These are phyloP conservation scores for Ramaria sp. DNA, from an alignment of 768 basidiomycete genomes.

Conservation along the genomic window DNA sequence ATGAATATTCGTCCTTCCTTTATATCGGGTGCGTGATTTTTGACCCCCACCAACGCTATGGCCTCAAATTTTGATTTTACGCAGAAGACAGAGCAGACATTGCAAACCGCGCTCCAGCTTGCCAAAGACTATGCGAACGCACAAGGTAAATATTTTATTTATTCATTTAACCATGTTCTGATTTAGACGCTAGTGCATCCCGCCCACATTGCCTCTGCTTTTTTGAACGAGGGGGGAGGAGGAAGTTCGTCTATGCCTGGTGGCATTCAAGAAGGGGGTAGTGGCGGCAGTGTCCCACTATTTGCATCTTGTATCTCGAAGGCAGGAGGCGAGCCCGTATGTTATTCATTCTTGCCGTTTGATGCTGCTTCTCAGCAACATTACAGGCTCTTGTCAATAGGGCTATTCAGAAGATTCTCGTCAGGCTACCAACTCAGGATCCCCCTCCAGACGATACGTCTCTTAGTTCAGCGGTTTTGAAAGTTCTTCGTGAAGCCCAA, in stretches of 20 bases:
- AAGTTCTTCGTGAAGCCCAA: conserved; percentile 68
- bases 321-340: conserved; percentile 77
- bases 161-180: background rate
- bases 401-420: conserved; percentile 62
- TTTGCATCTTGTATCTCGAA: conserved; percentile 71
- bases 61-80: conserved; percentile 68
- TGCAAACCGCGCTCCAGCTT: conserved; percentile 64
- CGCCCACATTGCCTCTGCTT: conserved; percentile 68
- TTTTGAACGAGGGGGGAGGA: conserved; percentile 58
- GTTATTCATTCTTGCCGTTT: conserved; percentile 16
- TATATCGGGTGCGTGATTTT: too few species aligned
- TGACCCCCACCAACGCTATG: conserved; percentile 23
- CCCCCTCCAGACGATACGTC: conserved; percentile 79
- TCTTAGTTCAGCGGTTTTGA: conserved; percentile 42
- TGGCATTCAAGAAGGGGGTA: conserved; percentile 23
- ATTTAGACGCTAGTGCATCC: conserved; percentile 52
- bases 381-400: conserved; percentile 51
- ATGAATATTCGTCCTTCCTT: background rate
- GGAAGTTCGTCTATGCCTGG: conserved; percentile 13
- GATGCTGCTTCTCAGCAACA: background rate
- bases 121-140: conserved; percentile 79
- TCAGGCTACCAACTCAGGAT: conserved; percentile 71
- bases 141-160: conserved; percentile 42
- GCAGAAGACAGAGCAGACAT: conserved; percentile 65
- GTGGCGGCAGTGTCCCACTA: conserved; percentile 38